Conservation (phyloP, 345 rosid species). For the Sonneratia alba region DNA sequence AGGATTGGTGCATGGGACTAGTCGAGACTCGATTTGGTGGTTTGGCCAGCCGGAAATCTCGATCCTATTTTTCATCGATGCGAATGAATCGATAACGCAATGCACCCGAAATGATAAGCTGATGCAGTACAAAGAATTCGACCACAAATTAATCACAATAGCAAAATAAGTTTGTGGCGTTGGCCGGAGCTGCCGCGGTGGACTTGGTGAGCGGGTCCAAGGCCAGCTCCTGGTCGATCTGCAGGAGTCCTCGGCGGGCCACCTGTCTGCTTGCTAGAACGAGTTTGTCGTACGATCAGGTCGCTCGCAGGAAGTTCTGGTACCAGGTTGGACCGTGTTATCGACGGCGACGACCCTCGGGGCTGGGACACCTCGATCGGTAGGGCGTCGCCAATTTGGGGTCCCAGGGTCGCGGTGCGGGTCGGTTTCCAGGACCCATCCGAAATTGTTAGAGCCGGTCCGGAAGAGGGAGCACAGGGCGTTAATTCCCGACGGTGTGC, state of each 20-base stretch:
- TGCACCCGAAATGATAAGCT: background rate
- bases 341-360: slow-evolving; percentile 1
- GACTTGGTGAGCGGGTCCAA: slow-evolving; percentile 17
- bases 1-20: no score
- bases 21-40: no score
- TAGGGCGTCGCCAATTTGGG: slow-evolving; percentile 18
- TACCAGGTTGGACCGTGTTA: slow-evolving; percentile 27
- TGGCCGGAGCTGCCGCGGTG: slow-evolving; percentile 23
- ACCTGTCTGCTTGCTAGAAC: slow-evolving; percentile 36
- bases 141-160: background rate
- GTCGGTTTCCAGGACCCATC: slow-evolving; percentile 33
- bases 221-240: slow-evolving; percentile 44
- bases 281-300: slow-evolving; percentile 37
- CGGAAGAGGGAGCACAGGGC: slow-evolving; percentile 41
- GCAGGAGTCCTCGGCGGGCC: slow-evolving; percentile 29
- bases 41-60: no score
- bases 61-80: no score
- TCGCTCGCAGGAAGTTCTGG: slow-evolving; percentile 30
- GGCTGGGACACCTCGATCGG: slow-evolving; percentile 14
- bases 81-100: no score
- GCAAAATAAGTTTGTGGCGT: slow-evolving; percentile 15
- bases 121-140: background rate
- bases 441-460: slow-evolving; percentile 51
- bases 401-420: slow-evolving; percentile 49
- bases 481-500: slow-evolving; percentile 47